phyloP scores from a whole-genome alignment of 2,329 filamentous ascomycete genomes.

The Cladosporium cucumerinum region DNA sequence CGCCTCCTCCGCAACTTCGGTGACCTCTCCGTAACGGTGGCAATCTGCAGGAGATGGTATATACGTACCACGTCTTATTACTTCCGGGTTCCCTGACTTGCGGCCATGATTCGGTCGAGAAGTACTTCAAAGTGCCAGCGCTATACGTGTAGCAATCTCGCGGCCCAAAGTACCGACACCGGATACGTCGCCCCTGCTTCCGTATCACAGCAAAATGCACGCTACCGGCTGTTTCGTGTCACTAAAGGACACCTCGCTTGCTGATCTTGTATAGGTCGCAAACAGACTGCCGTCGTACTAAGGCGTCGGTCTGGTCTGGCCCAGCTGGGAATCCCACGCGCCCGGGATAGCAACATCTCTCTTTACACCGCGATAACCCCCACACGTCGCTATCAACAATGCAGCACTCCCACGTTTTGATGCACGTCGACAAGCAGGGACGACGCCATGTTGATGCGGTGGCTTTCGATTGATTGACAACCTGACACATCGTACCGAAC shows the following conservation, averaged over 20 bases:
- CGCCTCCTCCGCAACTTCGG: background rate
- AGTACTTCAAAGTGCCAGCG: background rate
- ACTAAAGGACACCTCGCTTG: background rate
- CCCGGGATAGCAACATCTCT: background rate
- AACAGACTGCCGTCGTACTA: background rate
- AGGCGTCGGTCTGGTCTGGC: background rate
- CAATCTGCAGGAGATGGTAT: background rate
- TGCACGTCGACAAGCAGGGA: constrained; percentile 5
- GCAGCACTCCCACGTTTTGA: background rate
- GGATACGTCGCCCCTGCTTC: background rate
- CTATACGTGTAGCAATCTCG: constrained; percentile 1
- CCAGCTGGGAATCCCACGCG: constrained; percentile 4
- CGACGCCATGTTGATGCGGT: background rate
- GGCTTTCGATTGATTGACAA: background rate
- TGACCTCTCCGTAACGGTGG: constrained; percentile 2
- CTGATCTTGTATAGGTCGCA: background rate
- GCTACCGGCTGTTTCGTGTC: background rate
- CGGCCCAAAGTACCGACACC: background rate
- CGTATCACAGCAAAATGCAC: background rate
- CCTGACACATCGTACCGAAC: background rate
- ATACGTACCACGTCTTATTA: background rate
- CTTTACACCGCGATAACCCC: background rate
- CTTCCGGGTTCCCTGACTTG: background rate
- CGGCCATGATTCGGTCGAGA: background rate
- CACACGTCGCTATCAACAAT: background rate